A percentile compares a stretch with the other conserved stretches of the same genome.
phyloP scores from a whole-genome alignment of 805 yeast species.

The Metschnikowia vanudenii region DNA sequence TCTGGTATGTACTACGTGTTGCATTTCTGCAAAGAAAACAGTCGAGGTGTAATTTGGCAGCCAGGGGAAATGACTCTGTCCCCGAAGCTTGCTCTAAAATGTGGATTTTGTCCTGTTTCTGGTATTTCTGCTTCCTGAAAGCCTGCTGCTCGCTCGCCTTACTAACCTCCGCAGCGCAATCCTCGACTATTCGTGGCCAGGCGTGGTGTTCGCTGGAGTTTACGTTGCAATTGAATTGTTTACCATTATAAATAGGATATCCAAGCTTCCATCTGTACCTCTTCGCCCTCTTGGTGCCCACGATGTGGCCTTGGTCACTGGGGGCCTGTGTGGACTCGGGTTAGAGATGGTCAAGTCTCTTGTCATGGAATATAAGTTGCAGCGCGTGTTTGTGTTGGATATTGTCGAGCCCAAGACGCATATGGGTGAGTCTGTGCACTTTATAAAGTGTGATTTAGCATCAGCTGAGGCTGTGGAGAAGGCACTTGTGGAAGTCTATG shows the following conservation, averaged over 20 bases:
- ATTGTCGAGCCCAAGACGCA: slow-evolving; percentile 18
- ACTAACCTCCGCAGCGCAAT: background rate
- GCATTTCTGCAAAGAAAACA: no score
- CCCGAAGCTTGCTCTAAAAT: no score
- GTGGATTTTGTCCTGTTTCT: no score
- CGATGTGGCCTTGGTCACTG: slow-evolving; percentile 43
- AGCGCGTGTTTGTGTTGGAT: slow-evolving; percentile 34
- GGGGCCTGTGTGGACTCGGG: slow-evolving; percentile 55
- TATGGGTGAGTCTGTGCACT: slow-evolving; percentile 18
- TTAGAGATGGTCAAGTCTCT: slow-evolving; percentile 33
- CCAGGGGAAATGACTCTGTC: no score
- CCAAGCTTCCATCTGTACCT: slow-evolving; percentile 4
- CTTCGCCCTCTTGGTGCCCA: slow-evolving; percentile 1
- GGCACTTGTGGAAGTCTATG: slow-evolving; percentile 16
- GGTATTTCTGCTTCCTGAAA: no score
- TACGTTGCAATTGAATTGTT: slow-evolving; percentile 8
- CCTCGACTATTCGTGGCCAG: slow-evolving; percentile 1
- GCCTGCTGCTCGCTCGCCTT: no score
- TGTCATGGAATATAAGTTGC: slow-evolving; percentile 12
- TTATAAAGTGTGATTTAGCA: slow-evolving; percentile 26
- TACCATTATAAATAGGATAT: slow-evolving; percentile 1
- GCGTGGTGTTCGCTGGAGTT: background rate
- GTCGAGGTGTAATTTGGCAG: no score
- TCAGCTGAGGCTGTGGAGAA: slow-evolving; percentile 17
- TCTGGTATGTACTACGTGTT: slow-evolving; percentile 14